phyloP scores from a whole-genome alignment of 495 filamentous ascomycete species.

The Durotheca rogersii region DNA sequence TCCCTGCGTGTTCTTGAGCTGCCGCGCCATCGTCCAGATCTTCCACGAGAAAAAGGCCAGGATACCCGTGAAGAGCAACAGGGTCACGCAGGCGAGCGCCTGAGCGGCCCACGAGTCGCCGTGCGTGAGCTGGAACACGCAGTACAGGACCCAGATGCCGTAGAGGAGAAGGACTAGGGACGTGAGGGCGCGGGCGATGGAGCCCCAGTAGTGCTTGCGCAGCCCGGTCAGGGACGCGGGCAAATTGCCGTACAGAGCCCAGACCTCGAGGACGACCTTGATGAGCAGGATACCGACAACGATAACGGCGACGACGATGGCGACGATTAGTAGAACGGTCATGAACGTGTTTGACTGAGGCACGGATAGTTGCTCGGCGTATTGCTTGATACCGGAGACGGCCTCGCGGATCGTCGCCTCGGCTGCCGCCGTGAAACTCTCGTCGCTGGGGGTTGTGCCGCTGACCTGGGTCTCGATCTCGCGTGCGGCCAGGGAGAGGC shows the following conservation, averaged over 20 bases:
- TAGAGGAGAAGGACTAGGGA: conserved; percentile 90
- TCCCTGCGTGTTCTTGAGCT: conserved; percentile 72
- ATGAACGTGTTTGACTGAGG: conserved; percentile 93
- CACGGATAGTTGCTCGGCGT: conserved; percentile 74
- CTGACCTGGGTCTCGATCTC: conserved; percentile 55
- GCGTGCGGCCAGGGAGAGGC: conserved; percentile 49
- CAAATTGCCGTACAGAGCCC: conserved; percentile 87
- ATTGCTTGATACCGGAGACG: conserved; percentile 71
- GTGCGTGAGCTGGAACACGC: conserved; percentile 88
- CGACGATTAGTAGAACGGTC: conserved; percentile 87
- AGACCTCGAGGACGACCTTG: conserved; percentile 88
- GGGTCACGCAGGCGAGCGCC: conserved; percentile 76
- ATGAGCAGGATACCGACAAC: conserved; percentile 84
- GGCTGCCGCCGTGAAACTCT: conserved; percentile 27
- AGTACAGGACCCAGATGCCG: conserved; percentile 93
- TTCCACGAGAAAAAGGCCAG: conserved; percentile 77
- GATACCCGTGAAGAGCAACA: conserved; percentile 74
- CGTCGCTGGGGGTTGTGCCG: conserved; percentile 42
- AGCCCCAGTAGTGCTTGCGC: conserved; percentile 93
- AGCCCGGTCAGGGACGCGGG: conserved; percentile 79
- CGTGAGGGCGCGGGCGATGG: conserved; percentile 83
- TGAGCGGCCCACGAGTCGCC: conserved; percentile 98
- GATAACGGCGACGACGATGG: conserved; percentile 81
- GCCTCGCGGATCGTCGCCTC: conserved; percentile 39
- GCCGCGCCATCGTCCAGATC: conserved; percentile 75